Evolutionary conservation across 805 yeast genomes (phyloP), one percentile per base, ranked within the genome.

Genomic region (Candida nonsorbophila): DNA sequence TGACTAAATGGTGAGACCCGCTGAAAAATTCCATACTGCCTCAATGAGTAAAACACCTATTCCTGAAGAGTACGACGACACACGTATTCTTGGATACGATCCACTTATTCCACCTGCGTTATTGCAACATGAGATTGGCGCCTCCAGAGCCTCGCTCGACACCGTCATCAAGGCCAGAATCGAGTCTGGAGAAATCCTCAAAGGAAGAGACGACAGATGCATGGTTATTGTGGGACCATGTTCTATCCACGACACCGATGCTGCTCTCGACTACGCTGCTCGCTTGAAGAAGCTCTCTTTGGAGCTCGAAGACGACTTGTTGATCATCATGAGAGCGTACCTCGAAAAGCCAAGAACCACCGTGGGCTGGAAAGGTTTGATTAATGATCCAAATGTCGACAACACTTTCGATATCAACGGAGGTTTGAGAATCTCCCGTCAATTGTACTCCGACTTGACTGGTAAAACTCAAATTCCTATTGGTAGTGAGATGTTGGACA

Each of bases 321-420:
- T 79, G 33, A 79, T 92, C 35, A 80, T 92, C 38, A 92, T 92
- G 98, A 79, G 98, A 65, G 97, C 97, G 3, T 92, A 92, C 67
- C 71, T 92, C 50, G 98, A 90, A 59, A 90, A 90, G 63, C 98
- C 98, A 47, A 79, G 98, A 64, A 90, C 98, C 29, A 90, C 97
- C 16, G 97, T 92, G 25, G 98, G 98, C 36, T 90, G 98, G 98
- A 90, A 90, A 65, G 98, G 98, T 45, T 71, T 90, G 43, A 92
- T 90, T 49, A 90, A 90, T 55, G 98, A 90, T 58, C 98, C 98
- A 18, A 95, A 92, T 49, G 81, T 90, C 47, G 94, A 90, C 58
- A 85, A 85, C 37, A 71, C 94, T 29, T 90, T 84, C 77, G 77
- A 87, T 47, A 90, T 90, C 57, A 90, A 90, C 70, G 88, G 90